These are phyloP conservation scores for Sporisorium graminicola DNA, from an alignment of 1,284 basidiomycete genomes.

Conservation along the genomic window DNA sequence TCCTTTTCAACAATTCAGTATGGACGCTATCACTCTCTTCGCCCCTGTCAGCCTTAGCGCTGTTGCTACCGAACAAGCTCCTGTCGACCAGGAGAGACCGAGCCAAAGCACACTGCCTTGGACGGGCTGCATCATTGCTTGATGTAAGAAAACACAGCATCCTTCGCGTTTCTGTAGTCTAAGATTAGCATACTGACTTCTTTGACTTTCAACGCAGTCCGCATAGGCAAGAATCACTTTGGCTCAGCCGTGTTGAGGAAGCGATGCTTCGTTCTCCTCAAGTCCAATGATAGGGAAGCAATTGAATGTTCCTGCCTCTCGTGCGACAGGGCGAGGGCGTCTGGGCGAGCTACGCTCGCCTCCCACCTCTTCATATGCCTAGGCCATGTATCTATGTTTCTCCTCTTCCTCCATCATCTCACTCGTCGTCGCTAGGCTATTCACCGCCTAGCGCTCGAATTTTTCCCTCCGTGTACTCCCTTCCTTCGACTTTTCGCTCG, in stretches of 20 bases:
- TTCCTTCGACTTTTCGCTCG: too few species aligned
- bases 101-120: slow-evolving; percentile 1
- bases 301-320: too few species aligned
- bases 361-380: too few species aligned
- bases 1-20: neutral
- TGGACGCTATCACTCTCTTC: slow-evolving; percentile 27
- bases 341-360: too few species aligned
- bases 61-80: slow-evolving; percentile 20
- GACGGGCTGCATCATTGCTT: slow-evolving; percentile 18
- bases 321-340: too few species aligned
- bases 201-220: neutral
- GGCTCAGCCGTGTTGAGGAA: neutral
- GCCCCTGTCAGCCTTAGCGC: slow-evolving; percentile 20
- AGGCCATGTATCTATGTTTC: too few species aligned
- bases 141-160: neutral
- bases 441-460: too few species aligned
- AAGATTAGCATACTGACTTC: neutral
- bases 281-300: neutral
- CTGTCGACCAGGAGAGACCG: slow-evolving; percentile 14
- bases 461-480: too few species aligned
- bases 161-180: neutral
- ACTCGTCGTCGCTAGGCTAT: too few species aligned
- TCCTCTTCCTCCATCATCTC: too few species aligned
- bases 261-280: neutral
- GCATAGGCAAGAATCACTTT: neutral